Conservation (phyloP, 164 flowering plant species). For the Hamamelis virginiana region DNA sequence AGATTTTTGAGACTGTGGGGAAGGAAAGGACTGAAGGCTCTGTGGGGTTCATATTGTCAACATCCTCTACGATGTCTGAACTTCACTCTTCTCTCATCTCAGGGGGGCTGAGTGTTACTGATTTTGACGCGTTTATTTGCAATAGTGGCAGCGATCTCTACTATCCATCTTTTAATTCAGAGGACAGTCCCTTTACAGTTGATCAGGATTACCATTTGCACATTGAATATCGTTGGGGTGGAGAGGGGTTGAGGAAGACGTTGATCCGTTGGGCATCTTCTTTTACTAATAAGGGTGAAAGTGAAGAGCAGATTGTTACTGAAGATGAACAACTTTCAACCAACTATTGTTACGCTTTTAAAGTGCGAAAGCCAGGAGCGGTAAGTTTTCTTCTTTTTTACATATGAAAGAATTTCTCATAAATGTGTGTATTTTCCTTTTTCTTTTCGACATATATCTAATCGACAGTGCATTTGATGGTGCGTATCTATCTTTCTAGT, state of each 20-base stretch:
- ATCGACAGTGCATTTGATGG: too few relatives aligned
- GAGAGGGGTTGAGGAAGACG: conserved; percentile 85
- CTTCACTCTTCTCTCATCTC: conserved; percentile 53
- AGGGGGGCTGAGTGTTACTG: conserved; percentile 55
- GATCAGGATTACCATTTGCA: conserved; percentile 87
- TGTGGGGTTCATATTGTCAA: conserved; percentile 76
- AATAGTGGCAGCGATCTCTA: conserved; percentile 94
- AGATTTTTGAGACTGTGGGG: conserved; percentile 51
- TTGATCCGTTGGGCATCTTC: conserved; percentile 83
- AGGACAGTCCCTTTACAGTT: conserved; percentile 57
- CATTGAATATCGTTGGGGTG: conserved; percentile 96
- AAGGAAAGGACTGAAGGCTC: conserved; percentile 63
- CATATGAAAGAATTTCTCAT: background rate
- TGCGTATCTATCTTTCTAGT: too few relatives aligned
- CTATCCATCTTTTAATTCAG: conserved; percentile 64
- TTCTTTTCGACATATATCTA: too few relatives aligned
- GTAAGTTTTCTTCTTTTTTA: conserved; percentile 33
- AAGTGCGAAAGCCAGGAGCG: conserved; percentile 56
- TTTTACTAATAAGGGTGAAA: conserved; percentile 43
- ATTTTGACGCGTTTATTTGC: conserved; percentile 92
- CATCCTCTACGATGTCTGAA: conserved; percentile 75
- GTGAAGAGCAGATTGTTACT: conserved; percentile 44
- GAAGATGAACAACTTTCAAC: conserved; percentile 63
- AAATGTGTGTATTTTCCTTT: background rate
- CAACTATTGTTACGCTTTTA: conserved; percentile 70